Conservation (phyloP, 176 grass and related monocot genomes). For the Otatea glauca region DNA sequence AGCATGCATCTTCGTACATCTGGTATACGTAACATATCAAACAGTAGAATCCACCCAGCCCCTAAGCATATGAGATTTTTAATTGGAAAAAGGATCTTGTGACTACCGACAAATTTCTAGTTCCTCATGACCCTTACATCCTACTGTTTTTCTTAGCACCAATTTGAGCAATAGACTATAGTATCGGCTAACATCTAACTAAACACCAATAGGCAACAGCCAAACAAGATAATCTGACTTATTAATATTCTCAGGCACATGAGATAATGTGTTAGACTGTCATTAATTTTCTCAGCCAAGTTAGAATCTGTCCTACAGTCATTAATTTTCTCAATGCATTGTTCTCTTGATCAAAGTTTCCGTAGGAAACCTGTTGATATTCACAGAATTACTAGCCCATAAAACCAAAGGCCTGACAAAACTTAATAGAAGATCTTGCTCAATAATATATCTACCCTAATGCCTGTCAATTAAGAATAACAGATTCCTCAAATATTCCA, state of each 20-base stretch:
- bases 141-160: not conserved
- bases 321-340: constrained; percentile 25
- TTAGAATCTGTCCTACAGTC: not conserved
- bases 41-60: not conserved
- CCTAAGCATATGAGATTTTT: not conserved
- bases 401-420: not conserved
- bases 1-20: not conserved
- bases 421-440: not conserved
- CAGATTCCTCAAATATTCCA: not conserved
- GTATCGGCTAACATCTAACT: constrained; percentile 26
- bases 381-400: not conserved
- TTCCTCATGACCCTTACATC: not conserved
- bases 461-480: constrained; percentile 22
- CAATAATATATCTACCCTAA: not conserved
- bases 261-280: not conserved
- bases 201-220: constrained; percentile 11
- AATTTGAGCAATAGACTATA: not conserved
- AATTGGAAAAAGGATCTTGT: constrained; percentile 7
- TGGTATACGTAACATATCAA: not conserved
- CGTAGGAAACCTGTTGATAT: not conserved
- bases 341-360: not conserved
- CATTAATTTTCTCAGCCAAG: not conserved
- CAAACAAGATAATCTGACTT: not conserved
- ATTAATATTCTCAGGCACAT: not conserved
- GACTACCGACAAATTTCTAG: not conserved